phyloP scores from a whole-genome alignment of 108 stramenopile genomes.

The Nitzschia sp. region DNA sequence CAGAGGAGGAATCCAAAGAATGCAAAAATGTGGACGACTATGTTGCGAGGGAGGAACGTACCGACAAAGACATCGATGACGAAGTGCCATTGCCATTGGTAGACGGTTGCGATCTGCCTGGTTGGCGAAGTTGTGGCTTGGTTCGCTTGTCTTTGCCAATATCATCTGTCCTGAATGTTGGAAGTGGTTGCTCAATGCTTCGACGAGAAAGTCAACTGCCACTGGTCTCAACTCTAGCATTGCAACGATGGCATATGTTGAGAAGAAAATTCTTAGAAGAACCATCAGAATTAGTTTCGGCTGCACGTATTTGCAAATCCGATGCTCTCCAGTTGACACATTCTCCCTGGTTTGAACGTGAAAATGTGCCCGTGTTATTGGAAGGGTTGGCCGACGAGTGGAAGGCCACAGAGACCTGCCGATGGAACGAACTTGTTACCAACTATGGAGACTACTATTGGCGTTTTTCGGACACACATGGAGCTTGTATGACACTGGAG shows the following conservation, averaged over 20 bases:
- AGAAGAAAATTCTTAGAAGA: constrained; percentile 28
- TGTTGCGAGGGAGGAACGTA: constrained; percentile 12
- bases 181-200: constrained; percentile 57
- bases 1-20: constrained; percentile 18
- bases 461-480: constrained; percentile 81
- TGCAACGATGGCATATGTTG: constrained; percentile 40
- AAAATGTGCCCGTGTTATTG: constrained; percentile 71
- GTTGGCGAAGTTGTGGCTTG: constrained; percentile 57
- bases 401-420: constrained; percentile 59
- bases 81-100: constrained; percentile 45
- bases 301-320: constrained; percentile 9
- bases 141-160: constrained; percentile 27
- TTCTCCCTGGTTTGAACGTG: constrained; percentile 57
- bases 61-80: constrained; percentile 27
- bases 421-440: constrained; percentile 51
- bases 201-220: constrained; percentile 64
- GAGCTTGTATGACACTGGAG: constrained; percentile 63
- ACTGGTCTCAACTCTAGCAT: constrained; percentile 26
- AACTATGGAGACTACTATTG: constrained; percentile 63
- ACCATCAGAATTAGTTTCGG: constrained; percentile 6
- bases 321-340: constrained; percentile 5
- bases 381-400: constrained; percentile 55
- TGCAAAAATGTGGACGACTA: background rate
- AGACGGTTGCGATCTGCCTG: constrained; percentile 79
- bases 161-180: constrained; percentile 56